Conservation (phyloP, 1,284 basidiomycete species). For the Cutaneotrichosporon cyanovorans region DNA sequence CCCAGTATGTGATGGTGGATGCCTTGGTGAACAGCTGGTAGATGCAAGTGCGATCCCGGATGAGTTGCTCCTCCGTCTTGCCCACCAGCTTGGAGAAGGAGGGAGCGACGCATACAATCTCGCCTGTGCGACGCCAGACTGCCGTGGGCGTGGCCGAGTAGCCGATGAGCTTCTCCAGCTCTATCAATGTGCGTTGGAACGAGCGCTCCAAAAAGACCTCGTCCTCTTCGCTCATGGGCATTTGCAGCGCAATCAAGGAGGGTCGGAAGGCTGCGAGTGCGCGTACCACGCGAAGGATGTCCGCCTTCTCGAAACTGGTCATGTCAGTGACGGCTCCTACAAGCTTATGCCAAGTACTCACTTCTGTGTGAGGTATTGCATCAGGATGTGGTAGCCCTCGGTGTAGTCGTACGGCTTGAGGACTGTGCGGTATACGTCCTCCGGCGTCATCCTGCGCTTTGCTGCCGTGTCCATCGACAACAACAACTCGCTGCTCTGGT, state of each 20-base stretch:
- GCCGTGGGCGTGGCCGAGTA: conserved; percentile 98
- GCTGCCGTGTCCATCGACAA: conserved; percentile 1
- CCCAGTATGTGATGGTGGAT: conserved; percentile 88
- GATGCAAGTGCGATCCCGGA: conserved; percentile 70
- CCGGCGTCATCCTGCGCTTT: conserved; percentile 13
- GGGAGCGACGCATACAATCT: conserved; percentile 90
- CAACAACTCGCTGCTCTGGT: not conserved
- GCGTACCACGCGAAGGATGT: conserved; percentile 86
- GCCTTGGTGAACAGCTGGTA: conserved; percentile 88
- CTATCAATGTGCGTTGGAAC: conserved; percentile 86
- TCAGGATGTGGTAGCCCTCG: conserved; percentile 86
- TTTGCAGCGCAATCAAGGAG: conserved; percentile 89
- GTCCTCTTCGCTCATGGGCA: conserved; percentile 85
- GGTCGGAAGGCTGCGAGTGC: conserved; percentile 91
- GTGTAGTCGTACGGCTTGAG: conserved; percentile 60
- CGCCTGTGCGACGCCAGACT: conserved; percentile 96
- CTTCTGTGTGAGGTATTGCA: conserved; percentile 81
- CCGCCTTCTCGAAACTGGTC: conserved; percentile 87
- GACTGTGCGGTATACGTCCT: conserved; percentile 14
- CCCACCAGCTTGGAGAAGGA: conserved; percentile 93
- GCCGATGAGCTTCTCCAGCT: conserved; percentile 92
- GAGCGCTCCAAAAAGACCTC: conserved; percentile 92
- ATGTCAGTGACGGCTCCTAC: not conserved
- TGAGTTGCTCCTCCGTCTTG: conserved; percentile 74
- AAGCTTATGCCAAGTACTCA: conserved; percentile 46